phyloP scores from a whole-genome alignment of 768 basidiomycete genomes.

The Collybia sp. region DNA sequence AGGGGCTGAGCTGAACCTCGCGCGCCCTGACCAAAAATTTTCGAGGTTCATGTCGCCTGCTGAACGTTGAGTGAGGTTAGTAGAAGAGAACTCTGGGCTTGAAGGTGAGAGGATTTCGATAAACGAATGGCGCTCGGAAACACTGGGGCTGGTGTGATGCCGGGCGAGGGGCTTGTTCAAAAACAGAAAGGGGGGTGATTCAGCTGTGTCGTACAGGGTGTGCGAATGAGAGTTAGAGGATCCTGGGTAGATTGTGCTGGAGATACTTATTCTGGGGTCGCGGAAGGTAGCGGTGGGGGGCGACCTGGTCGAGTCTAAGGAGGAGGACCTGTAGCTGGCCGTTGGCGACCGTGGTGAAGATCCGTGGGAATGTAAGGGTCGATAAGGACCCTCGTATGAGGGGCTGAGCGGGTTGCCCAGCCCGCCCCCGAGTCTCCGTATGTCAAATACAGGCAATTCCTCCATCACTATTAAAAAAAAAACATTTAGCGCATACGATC shows the following conservation, averaged over 20 bases:
- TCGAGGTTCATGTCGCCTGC: too few relatives aligned
- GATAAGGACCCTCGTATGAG: not conserved
- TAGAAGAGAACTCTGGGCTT: conserved; percentile 11
- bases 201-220: conserved; percentile 21
- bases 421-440: conserved; percentile 5
- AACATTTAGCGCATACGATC: too few relatives aligned
- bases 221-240: conserved; percentile 20
- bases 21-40: too few relatives aligned
- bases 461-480: too few relatives aligned
- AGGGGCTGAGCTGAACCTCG: too few relatives aligned
- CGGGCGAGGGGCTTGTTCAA: conserved; percentile 10
- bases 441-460: conserved; percentile 12
- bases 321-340: conserved; percentile 16
- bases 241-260: conserved; percentile 34
- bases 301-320: conserved; percentile 20
- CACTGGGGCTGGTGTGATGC: conserved; percentile 1
- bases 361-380: conserved; percentile 30
- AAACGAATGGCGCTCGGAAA: conserved; percentile 22
- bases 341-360: conserved; percentile 14
- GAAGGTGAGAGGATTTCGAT: conserved; percentile 27
- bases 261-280: conserved; percentile 37
- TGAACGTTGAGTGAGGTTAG: conserved; percentile 1
- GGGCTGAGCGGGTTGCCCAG: conserved; percentile 3
- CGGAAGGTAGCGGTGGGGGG: conserved; percentile 26
- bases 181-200: conserved; percentile 18